phyloP scores from a whole-genome alignment of 768 basidiomycete species.

The Megacollybia marginata region DNA sequence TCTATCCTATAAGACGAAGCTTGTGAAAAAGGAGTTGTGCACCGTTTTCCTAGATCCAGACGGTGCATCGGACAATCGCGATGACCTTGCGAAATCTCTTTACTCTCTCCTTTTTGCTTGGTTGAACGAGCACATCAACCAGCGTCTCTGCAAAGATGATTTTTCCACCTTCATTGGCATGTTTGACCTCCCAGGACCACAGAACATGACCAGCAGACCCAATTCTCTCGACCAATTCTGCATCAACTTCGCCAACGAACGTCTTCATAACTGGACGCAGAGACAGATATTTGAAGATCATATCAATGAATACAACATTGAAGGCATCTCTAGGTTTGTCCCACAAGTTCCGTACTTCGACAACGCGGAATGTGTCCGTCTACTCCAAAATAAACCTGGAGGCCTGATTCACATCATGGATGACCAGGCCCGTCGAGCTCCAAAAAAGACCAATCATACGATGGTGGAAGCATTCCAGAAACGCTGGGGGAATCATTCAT shows the following conservation, averaged over 20 bases:
- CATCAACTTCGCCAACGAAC: constrained; percentile 94
- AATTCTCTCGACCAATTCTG: constrained; percentile 97
- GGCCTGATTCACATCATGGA: constrained; percentile 97
- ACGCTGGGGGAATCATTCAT: constrained; percentile 89
- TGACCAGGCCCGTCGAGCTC: constrained; percentile 80
- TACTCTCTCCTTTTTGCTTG: constrained; percentile 94
- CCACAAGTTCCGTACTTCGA: constrained; percentile 79
- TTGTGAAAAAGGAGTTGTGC: constrained; percentile 95
- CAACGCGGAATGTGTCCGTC: constrained; percentile 82
- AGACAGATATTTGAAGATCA: constrained; percentile 75
- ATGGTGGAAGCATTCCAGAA: constrained; percentile 95
- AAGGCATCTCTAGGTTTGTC: constrained; percentile 67
- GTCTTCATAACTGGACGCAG: constrained; percentile 78
- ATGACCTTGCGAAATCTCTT: constrained; percentile 88
- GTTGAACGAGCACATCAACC: constrained; percentile 95
- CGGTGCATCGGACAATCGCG: constrained; percentile 86
- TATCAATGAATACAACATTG: constrained; percentile 74
- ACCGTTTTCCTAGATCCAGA: constrained; percentile 95
- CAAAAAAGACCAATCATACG: constrained; percentile 87
- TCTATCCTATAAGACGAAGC: constrained; percentile 85
- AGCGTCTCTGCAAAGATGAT: constrained; percentile 89
- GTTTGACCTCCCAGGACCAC: constrained; percentile 89
- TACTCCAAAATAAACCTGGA: constrained; percentile 81
- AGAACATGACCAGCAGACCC: constrained; percentile 79
- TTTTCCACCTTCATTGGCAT: constrained; percentile 89